Evolutionary conservation across 805 yeast species (phyloP), one percentile per base, ranked within the genome.

Genomic region (Grigorovia yakushimaensis): DNA sequence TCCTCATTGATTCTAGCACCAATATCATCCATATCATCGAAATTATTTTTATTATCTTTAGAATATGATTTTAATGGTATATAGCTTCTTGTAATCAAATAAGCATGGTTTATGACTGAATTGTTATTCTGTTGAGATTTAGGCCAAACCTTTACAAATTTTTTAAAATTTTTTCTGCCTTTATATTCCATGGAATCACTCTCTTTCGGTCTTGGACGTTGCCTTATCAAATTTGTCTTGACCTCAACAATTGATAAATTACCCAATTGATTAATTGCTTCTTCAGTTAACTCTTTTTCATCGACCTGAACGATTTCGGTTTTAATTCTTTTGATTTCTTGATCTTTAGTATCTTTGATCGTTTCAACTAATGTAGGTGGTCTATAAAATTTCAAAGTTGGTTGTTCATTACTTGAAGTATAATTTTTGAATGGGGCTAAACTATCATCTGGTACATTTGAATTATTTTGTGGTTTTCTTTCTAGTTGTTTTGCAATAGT

Each of bases 81-180:
- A 49, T 58, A 68, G 10, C 64, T 59, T 45, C 69, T 63, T 1
- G 71, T 58, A 13, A 63, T 55, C 22, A 61, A 44, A 40, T 56
- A 57, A 4, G 60, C 61, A 15, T 53, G 54, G 39, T 56, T 59
- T 2, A 51, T 49, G 15, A 55, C 46, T 5, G 48, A 49, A 37
- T 46, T 47, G 18, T 41, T 46, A 20, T 41, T 23, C 3, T 30
- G 30, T 10, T 33, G 20, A 10, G 43, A 38, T 20, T 50, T 52
- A 13, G 66, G 62, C 47, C 61, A 49, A 22, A 51, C 52, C 44
- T 70, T 70, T 2, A 60, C 61, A 56, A 73, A 73, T 4, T 50
- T 59, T 46, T 73, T 73, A 50, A 66, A 72, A 50, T 72, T 71
- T 49, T 64, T 70, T 11, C 73, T 51, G 1, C 58, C 61, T 19